Base-by-base conservation (phyloP, 305 asterid species). In the Nicotiana rustica region DNA sequence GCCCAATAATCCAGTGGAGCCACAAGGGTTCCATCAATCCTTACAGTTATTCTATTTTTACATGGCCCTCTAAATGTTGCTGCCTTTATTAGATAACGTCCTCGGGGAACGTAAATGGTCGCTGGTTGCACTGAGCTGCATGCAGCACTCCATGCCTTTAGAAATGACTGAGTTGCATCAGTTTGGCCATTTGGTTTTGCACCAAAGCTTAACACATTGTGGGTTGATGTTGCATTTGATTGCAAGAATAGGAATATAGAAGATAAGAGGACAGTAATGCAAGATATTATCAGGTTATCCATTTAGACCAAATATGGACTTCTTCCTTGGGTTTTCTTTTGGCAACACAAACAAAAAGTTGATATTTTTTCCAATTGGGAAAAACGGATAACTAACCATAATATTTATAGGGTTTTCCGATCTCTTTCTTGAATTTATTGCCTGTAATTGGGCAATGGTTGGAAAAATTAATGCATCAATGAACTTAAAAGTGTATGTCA, bases 11-110 rank as follows among this genome's bases (percentile, higher is more conserved):
- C 87, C 68, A 4, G 10, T 0, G 92, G 90, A 47, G 93, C 93
- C 38, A 90, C 73, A n/a, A 90, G 90, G 1, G 87, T 86, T 17
- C 93, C 92, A 21, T 85, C 88, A n/a, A 87, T 86, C 73, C 61
- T 87, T 7, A 90, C 85, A 14, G 41, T 85, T 38, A 89, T 85
- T 44, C 44, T 33, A 31, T 78, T 85, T 31, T 84, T 87, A 84
- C 92, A 90, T 33, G 93, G 93, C 38, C 93, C 93, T 41, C 90
- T 84, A 64, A 90, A 90, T 59, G 82, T 87, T 0, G 78, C 90
- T 1, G 79, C 81, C 56, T 82, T 84, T 17, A 90, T 75, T 10
- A 86, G 17, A 73, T 85, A 89, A 14, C 86, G 85, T 31, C 92
- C 84, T 18, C 61, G 60, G 4, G 84, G 84, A 2, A 82, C 75